Evolutionary conservation across 1,284 basidiomycete genomes (phyloP).

Genomic region (Trametes pubescens): DNA sequence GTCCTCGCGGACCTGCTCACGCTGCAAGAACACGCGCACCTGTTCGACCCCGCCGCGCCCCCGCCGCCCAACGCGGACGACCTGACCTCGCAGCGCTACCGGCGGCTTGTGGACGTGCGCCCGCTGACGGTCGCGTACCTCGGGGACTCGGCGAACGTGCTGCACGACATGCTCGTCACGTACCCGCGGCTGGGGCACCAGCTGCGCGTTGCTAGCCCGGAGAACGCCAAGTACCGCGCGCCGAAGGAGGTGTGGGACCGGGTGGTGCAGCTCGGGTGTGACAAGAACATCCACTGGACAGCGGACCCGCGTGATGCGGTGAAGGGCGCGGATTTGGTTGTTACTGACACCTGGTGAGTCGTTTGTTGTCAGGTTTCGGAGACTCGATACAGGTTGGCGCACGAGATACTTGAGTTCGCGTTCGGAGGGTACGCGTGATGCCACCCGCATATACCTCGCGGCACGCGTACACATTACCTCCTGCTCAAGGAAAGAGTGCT

Average conservation of each 20-base stretch:
- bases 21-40: conserved; percentile 77
- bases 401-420: no score
- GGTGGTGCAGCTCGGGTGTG: conserved; percentile 74
- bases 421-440: no score
- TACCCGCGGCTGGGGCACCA: conserved; percentile 92
- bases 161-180: conserved; percentile 97
- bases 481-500: no score
- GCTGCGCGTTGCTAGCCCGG: conserved; percentile 84
- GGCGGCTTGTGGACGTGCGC: conserved; percentile 52
- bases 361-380: neutral
- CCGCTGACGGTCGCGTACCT: conserved; percentile 92
- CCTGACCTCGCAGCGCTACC: conserved; percentile 15
- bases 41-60: conserved; percentile 49
- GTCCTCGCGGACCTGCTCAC: conserved; percentile 94
- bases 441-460: no score
- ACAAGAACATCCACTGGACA: conserved; percentile 79
- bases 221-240: conserved; percentile 71
- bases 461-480: no score
- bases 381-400: neutral
- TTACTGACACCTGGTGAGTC: conserved; percentile 93
- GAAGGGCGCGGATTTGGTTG: conserved; percentile 88
- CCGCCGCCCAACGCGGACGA: neutral
- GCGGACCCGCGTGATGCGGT: conserved; percentile 88
- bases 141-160: conserved; percentile 95
- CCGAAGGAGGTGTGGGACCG: conserved; percentile 85